Evolutionary conservation across 192 early-diverging fungal species (phyloP).

Genomic region (Coemansia reversa): DNA sequence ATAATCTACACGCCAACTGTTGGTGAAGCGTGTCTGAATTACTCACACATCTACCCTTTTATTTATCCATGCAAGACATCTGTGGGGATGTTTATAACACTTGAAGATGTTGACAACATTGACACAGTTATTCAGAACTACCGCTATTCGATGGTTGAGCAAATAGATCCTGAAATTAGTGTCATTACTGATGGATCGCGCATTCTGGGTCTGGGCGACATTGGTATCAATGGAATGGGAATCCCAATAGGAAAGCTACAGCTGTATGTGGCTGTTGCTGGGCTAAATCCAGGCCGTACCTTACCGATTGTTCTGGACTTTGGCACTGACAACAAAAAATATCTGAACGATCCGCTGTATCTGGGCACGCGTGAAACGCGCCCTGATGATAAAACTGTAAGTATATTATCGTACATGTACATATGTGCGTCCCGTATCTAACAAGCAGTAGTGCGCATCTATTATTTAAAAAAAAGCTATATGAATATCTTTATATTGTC

Average conservation of each 20-base stretch:
- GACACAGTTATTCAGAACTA: conserved; percentile 76
- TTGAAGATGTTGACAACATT: conserved; percentile 70
- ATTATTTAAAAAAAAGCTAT: too few relatives aligned
- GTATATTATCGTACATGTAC: too few relatives aligned
- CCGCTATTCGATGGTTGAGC: conserved; percentile 61
- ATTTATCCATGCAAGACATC: conserved; percentile 67
- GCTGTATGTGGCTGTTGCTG: conserved; percentile 80
- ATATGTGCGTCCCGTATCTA: too few relatives aligned
- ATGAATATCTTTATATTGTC: too few relatives aligned
- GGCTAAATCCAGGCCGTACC: conserved; percentile 78
- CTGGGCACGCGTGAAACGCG: conserved; percentile 23
- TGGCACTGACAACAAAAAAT: conserved; percentile 82
- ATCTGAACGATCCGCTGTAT: conserved; percentile 84
- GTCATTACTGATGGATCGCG: conserved; percentile 93
- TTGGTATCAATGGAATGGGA: conserved; percentile 92
- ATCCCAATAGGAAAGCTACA: conserved; percentile 95
- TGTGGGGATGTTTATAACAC: conserved; percentile 83
- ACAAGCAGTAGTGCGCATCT: too few relatives aligned
- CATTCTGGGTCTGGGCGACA: conserved; percentile 90
- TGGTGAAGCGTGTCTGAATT: conserved; percentile 77
- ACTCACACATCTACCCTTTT: conserved; percentile 83
- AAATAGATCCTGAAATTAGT: conserved; percentile 73
- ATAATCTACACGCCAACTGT: conserved; percentile 82
- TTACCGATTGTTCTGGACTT: conserved; percentile 89
- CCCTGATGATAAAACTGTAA: too few relatives aligned